Evolutionary conservation across 306 rosid species (phyloP).

Genomic region (Rubus idaeus): DNA sequence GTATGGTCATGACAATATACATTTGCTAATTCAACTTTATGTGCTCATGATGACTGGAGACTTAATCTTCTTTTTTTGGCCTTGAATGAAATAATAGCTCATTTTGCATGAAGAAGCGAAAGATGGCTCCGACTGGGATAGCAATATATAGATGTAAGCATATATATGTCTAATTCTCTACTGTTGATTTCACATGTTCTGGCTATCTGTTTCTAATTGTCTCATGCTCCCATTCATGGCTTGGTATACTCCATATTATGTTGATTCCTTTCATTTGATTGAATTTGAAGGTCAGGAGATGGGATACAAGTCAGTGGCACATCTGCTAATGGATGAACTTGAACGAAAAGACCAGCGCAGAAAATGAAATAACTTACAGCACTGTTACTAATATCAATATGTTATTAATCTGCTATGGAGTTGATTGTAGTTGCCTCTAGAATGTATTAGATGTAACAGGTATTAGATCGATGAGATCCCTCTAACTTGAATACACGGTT

Average conservation of each 20-base stretch:
- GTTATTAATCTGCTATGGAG: background rate
- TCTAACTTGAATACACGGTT: background rate
- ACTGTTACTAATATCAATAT: background rate
- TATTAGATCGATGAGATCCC: background rate
- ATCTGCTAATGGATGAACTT: conserved; percentile 66
- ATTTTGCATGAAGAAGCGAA: conserved; percentile 56
- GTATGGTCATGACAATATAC: conserved; percentile 26
- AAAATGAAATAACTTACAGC: conserved; percentile 1
- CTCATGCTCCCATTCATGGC: background rate
- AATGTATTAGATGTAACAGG: background rate
- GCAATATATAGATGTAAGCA: conserved; percentile 59
- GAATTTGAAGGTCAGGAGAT: conserved; percentile 46
- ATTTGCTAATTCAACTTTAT: background rate
- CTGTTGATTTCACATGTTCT: background rate
- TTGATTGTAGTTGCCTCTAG: background rate
- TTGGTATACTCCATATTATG: background rate
- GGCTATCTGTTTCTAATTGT: background rate
- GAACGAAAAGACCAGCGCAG: conserved; percentile 30
- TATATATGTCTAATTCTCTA: background rate
- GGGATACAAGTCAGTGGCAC: conserved; percentile 76
- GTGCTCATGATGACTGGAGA: conserved; percentile 18
- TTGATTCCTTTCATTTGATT: conserved; percentile 13
- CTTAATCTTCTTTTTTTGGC: conserved; percentile 8
- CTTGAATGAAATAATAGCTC: conserved; percentile 41
- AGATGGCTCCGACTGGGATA: conserved; percentile 65